Evolutionary conservation across 257 asterid species (phyloP).

Genomic region (Knoxia roxburghii): DNA sequence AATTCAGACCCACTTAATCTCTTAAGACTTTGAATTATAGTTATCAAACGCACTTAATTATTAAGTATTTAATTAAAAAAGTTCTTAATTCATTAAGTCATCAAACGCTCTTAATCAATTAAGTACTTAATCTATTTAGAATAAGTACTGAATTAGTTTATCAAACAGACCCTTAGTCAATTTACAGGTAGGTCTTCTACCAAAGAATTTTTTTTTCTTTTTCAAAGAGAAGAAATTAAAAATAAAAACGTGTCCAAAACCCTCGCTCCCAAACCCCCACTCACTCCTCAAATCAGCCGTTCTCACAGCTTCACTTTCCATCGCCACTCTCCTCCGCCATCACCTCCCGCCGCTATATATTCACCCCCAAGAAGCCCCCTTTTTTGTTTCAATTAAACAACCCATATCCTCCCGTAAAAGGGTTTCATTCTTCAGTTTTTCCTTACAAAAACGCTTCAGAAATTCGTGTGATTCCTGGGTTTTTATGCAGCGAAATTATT

Average conservation of each 20-base stretch:
- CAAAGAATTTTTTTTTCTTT: too few relatives aligned
- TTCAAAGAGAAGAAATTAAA: neutral
- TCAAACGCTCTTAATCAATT: too few relatives aligned
- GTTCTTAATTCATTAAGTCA: too few relatives aligned
- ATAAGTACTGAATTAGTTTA: too few relatives aligned
- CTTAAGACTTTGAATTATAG: too few relatives aligned
- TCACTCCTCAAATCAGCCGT: conserved; percentile 35
- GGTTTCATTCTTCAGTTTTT: conserved; percentile 1
- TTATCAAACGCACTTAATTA: too few relatives aligned
- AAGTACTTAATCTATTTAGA: too few relatives aligned
- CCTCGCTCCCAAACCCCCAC: conserved; percentile 46
- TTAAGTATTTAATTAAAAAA: too few relatives aligned
- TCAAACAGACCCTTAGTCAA: too few relatives aligned
- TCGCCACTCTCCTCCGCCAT: neutral
- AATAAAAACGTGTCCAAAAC: conserved; percentile 34
- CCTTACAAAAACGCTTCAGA: neutral
- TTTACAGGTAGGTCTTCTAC: too few relatives aligned
- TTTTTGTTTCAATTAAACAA: conserved; percentile 18
- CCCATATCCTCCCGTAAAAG: conserved; percentile 21
- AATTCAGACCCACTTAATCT: too few relatives aligned
- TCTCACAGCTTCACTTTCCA: conserved; percentile 18
- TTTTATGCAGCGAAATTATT: neutral
- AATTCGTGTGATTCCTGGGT: neutral
- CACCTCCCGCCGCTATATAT: neutral
- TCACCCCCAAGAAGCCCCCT: neutral